Base-by-base conservation (phyloP, 2,329 filamentous ascomycete species). In the Penicillium italicum region DNA sequence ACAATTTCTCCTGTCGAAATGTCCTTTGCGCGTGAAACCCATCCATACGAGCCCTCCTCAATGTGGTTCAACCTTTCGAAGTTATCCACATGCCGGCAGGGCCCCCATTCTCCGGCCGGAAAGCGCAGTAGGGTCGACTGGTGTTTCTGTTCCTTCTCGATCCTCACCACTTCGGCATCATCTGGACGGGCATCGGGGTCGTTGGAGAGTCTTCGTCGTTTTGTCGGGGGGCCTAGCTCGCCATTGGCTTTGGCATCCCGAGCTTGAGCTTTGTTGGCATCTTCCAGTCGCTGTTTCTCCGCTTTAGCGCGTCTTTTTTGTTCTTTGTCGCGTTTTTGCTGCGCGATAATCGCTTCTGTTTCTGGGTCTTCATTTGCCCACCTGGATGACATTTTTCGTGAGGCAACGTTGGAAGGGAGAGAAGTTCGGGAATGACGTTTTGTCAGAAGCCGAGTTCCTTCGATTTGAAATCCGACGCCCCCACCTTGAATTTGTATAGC, bases 21-120 rank as follows among this genome's bases (percentile, higher is more conserved):
- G 66, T 95, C 88, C 59, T 82, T 86, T 12, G 91, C 94, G 55
- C 94, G 83, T 52, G 92, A 92, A 5, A 99, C 94, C 83, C 87
- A 93, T 43, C 94, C 94, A 74, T 99, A 99, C 9, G 91, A 91
- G 34, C 94, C 94, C 77, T 99, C 94, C 74, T 97, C 94, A 67
- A 99, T 99, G 71, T 94, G 89, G 73, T 99, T 99, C 55, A 99
- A 80, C 64, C 90, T 89, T 67, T 97, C 90, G 76, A 92, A 99
- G 69, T 90, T 87, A 68, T 93, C 88, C 26, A 96, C 88, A 70
- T 89, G 89, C 57, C 89, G 82, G 68, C 88, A 89, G 3, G 83
- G 80, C 55, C 84, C 82, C 85, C 91, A 96, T 63, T 78, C 74
- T 10, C 83, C 82, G 14, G 80, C 79, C 10, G 88, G 82, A 68